Evolutionary conservation across 2,329 filamentous ascomycete genomes (phyloP).

Genomic region (Microcyclospora pomicola): DNA sequence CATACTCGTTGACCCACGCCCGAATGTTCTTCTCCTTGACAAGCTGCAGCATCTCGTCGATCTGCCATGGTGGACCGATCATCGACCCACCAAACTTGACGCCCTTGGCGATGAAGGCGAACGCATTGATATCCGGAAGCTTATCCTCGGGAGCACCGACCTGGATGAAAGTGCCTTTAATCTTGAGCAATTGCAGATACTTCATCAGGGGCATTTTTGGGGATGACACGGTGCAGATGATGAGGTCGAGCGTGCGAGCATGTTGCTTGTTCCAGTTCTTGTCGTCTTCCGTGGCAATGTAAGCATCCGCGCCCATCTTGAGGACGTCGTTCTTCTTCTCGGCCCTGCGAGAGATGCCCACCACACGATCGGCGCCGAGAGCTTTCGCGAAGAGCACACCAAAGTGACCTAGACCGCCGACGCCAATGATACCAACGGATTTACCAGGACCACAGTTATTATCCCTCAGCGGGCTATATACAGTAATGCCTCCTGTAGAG

Average conservation of each 20-base stretch:
- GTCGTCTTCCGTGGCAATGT: constrained; percentile 45
- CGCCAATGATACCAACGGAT: constrained; percentile 54
- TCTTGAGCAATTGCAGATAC: constrained; percentile 47
- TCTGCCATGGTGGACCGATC: constrained; percentile 44
- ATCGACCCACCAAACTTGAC: constrained; percentile 31
- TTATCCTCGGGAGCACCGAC: constrained; percentile 51
- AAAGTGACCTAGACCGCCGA: constrained; percentile 58
- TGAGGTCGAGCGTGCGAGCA: constrained; percentile 40
- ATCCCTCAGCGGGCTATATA: constrained; percentile 53
- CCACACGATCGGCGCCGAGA: constrained; percentile 51
- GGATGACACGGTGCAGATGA: constrained; percentile 44
- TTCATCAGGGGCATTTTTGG: constrained; percentile 48
- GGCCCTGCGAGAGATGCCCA: constrained; percentile 48
- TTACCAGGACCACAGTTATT: constrained; percentile 58
- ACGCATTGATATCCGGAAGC: constrained; percentile 41
- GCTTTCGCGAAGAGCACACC: constrained; percentile 58
- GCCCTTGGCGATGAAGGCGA: constrained; percentile 44
- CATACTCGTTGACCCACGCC: constrained; percentile 48
- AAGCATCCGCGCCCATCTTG: constrained; percentile 47
- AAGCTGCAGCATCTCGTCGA: constrained; percentile 47
- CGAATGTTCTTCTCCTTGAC: constrained; percentile 45
- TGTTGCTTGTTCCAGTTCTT: constrained; percentile 44
- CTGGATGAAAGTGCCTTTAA: constrained; percentile 49
- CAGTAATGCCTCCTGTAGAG: constrained; percentile 46
- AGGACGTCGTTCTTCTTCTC: constrained; percentile 46